Evolutionary conservation across 140 eudicot genomes (phyloP), one percentile per base, ranked within the genome.

Genomic region (Oenanthe javanica): DNA sequence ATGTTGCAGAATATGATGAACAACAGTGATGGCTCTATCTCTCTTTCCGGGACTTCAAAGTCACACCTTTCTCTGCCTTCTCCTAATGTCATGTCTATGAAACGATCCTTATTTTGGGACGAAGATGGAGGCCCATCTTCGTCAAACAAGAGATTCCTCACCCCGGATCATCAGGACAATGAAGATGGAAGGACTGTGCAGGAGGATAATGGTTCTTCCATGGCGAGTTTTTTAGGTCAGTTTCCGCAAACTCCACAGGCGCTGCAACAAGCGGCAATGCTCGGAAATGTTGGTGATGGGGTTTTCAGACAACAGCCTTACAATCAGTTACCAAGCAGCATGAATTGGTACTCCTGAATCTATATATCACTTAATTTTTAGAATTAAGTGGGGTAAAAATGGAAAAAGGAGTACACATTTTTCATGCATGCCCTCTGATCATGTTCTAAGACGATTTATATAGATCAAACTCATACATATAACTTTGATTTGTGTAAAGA

Each of bases 321-420:
- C 5, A 85, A 89, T 83, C 92, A 91, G 79, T 80, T 87, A 27
- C 83, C 86, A 18, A 87, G 84, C n/a, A 88, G 90, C 36, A 82
- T 86, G 90, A 89, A 92, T 85, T 91, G 98, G 98, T 93, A 91
- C 86, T 67, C 91, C 18, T 93, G 83, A 81, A 81, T 77, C 45
- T 8, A 4, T 16, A 5, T 31, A 16, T 64, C 72, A 13, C 42
- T n/a, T 64, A 5, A 64, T 49, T 49, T 11, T 49, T 11, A 2
- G 54, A 51, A 51, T 57, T 19, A 57, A 57, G 66, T 57, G 66
- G 11, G 25, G 25, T 57, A 21, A 1, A 57, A 19, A 6, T 6
- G 66, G 6, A 59, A 59, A 21, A n/a, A 31, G 31, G 31, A 59
- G 36, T 59, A 21, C 36, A 21, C 67, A 6, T 1, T 59, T 59